Conservation (phyloP, 495 filamentous ascomycete genomes). For the Parathielavia appendiculata region DNA sequence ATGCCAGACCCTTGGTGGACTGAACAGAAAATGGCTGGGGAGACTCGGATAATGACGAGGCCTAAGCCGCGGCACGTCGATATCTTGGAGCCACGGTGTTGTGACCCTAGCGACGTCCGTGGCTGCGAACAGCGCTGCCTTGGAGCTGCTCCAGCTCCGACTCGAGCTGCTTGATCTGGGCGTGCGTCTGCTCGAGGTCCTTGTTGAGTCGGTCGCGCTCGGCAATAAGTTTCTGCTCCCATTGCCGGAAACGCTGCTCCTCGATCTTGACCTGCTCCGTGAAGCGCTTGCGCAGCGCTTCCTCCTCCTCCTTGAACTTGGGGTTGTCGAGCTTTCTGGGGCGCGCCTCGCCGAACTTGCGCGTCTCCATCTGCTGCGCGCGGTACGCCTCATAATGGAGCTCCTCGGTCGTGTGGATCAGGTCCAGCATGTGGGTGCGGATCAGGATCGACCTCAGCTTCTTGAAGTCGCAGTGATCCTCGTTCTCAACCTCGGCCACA, state of each 20-base stretch:
- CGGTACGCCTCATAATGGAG: conserved; percentile 98
- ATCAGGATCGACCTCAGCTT: conserved; percentile 98
- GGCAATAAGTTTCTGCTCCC: conserved; percentile 99
- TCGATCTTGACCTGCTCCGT: conserved; percentile 99
- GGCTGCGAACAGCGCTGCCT: conserved; percentile 84
- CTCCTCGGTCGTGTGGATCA: conserved; percentile 99
- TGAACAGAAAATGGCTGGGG: background rate
- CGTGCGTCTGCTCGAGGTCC: conserved; percentile 94
- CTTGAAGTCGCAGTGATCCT: conserved; percentile 99
- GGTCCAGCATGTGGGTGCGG: conserved; percentile 99
- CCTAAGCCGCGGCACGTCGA: background rate
- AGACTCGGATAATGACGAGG: background rate
- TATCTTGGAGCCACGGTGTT: background rate
- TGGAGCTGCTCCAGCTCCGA: conserved; percentile 89
- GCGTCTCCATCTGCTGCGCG: conserved; percentile 98
- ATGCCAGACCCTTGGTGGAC: background rate
- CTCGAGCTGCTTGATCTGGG: conserved; percentile 95
- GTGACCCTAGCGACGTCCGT: conserved; percentile 76
- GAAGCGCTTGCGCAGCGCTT: conserved; percentile 95
- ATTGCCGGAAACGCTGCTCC: conserved; percentile 96
- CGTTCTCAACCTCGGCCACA: conserved; percentile 98
- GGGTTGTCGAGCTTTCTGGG: conserved; percentile 98
- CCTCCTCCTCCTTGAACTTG: conserved; percentile 99
- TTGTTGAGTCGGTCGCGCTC: conserved; percentile 99
- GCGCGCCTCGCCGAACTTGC: conserved; percentile 96